These are phyloP conservation scores for Pascua guehoae DNA, from an alignment of 1,284 basidiomycete species.

Conservation along the genomic window DNA sequence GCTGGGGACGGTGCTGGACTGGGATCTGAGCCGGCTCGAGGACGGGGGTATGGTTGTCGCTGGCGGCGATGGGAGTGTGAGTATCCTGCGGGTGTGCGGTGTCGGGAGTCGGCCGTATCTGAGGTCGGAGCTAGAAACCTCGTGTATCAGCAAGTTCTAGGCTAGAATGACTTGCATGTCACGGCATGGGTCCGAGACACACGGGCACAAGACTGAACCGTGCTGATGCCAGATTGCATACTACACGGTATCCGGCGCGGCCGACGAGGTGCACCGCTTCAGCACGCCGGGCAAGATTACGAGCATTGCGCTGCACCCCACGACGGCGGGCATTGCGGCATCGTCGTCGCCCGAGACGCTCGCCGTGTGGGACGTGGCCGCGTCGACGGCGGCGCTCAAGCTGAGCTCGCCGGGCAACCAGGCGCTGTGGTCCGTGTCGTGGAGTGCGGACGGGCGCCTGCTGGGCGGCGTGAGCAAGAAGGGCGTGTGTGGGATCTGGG, in stretches of 20 bases:
- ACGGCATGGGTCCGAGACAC: too few relatives aligned
- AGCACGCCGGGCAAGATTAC: slow-evolving; percentile 25
- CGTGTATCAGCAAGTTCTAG: too few relatives aligned
- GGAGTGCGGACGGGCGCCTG: slow-evolving; percentile 43
- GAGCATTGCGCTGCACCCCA: slow-evolving; percentile 46
- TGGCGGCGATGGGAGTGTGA: slow-evolving; percentile 33
- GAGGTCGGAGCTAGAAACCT: too few relatives aligned
- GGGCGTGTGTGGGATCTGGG: slow-evolving; percentile 43
- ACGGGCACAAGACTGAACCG: too few relatives aligned
- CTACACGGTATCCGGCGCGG: slow-evolving; percentile 1
- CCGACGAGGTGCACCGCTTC: slow-evolving; percentile 1
- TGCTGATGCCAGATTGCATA: slow-evolving; percentile 9
- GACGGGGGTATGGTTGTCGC: slow-evolving; percentile 32
- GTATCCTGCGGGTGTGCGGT: slow-evolving; percentile 1
- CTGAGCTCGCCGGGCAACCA: slow-evolving; percentile 18
- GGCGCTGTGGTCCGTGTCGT: slow-evolving; percentile 42
- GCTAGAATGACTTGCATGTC: too few relatives aligned
- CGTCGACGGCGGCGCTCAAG: slow-evolving; percentile 13
- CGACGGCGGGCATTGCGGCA: slow-evolving; percentile 40
- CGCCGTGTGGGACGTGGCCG: slow-evolving; percentile 42
- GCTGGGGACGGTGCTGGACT: slow-evolving; percentile 36
- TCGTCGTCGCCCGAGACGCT: slow-evolving; percentile 23
- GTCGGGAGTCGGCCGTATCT: too few relatives aligned
- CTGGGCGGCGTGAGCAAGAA: slow-evolving; percentile 44
- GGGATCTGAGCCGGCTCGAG: slow-evolving; percentile 40